Evolutionary conservation across 2,329 filamentous ascomycete genomes (phyloP), one percentile per base, ranked within the genome.

Genomic region (Chaetothyriales sp.): DNA sequence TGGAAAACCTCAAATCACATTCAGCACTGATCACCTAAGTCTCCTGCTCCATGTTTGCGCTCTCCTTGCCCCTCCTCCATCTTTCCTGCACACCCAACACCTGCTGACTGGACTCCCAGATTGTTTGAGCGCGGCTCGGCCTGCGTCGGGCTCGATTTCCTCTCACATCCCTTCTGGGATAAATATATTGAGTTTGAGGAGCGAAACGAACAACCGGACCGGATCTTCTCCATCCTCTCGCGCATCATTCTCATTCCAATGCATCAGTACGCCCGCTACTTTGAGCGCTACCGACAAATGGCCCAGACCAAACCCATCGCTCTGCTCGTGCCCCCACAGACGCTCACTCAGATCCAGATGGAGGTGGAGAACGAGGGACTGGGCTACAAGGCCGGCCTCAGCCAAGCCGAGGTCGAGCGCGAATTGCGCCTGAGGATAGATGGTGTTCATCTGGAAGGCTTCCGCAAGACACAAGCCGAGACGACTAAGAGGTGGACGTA

Each of bases 101-200:
- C 56, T 63, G 61, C 73, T 77, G 58, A 73, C 66, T 56, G 60
- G 55, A 53, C 48, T 39, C 47, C 51, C 60, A 98, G 92, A 60
- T 77, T 96, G 7, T 96, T 96, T 64, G 90, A 98, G 66, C 85
- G 92, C 58, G 92, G 84, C 55, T 85, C 87, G 25, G 77, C 77
- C 26, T 83, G 79, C 61, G 88, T 95, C 43, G 92, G 92, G 15
- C 76, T 96, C 18, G 92, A 98, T 68, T 98, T 95, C 64, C 75
- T 95, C 26, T 84, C 89, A 1, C 88, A 95, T 64, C 88, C 88
- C 1, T 95, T 98, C 70, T 98, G 92, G 92, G 92, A 98, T 68
- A 96, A 95, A 69, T 98, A 95, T 63, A 80, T 98, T 57, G 92
- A 96, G 65, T 96, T 93, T 62, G 92, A 96, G 65, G 89, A 95